phyloP scores from a whole-genome alignment of 2,329 filamentous ascomycete species.

The Ophiostoma himal-ulmi region DNA sequence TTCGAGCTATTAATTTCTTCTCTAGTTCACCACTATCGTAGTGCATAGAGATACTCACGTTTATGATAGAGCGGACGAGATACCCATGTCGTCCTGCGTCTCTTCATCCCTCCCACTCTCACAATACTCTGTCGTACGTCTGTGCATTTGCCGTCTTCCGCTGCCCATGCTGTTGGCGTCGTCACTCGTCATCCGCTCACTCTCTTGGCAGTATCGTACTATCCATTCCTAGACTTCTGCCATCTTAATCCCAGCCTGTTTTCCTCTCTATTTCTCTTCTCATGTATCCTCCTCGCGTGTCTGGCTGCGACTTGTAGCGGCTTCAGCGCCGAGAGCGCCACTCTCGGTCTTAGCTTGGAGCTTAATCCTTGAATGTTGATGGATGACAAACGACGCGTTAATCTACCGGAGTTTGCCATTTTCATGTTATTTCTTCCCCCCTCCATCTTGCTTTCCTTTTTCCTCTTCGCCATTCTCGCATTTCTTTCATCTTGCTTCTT shows the following conservation, averaged over 20 bases:
- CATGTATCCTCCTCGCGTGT: neutral
- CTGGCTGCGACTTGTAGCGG: neutral
- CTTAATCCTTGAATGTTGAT: neutral
- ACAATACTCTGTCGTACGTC: neutral
- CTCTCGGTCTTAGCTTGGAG: neutral
- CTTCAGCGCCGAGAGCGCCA: slow-evolving; percentile 1
- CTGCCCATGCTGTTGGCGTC: neutral
- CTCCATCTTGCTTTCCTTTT: neutral
- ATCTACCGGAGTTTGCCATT: neutral
- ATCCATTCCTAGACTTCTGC: neutral
- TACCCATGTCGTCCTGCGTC: slow-evolving; percentile 6
- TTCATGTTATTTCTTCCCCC: neutral
- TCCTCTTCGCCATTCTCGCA: neutral
- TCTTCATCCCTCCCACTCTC: neutral
- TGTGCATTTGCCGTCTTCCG: slow-evolving; percentile 1
- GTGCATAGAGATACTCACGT: neutral
- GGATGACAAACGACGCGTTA: slow-evolving; percentile 2
- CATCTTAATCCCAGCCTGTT: neutral
- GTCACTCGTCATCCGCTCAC: neutral
- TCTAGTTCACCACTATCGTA: neutral
- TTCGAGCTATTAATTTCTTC: neutral
- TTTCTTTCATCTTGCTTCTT: slow-evolving; percentile 1
- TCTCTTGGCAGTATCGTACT: neutral
- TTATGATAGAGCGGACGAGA: slow-evolving; percentile 5
- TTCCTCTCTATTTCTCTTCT: neutral